A percentile compares a stretch with the other conserved stretches of the same genome.
Evolutionary conservation across 2,329 filamentous ascomycete genomes (phyloP).

Genomic region (Trichoderma arundinaceum): DNA sequence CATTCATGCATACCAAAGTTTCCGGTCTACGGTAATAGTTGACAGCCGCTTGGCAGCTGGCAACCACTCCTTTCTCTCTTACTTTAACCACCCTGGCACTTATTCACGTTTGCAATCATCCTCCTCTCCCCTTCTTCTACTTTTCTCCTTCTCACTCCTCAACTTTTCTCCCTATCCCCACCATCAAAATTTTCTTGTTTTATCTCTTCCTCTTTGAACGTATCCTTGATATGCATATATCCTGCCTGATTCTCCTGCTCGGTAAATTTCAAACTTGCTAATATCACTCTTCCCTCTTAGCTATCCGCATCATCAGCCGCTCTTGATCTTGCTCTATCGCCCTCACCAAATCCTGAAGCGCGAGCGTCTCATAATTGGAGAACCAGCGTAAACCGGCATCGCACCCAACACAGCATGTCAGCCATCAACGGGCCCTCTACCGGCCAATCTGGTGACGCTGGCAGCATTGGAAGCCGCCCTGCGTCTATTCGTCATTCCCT

Average conservation of each 20-base stretch:
- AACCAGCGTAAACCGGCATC: conserved; percentile 67
- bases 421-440: conserved; percentile 51
- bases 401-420: conserved; percentile 66
- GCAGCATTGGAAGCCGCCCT: conserved; percentile 56
- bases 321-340: conserved; percentile 76
- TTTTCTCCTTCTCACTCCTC: neutral
- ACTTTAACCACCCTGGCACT: neutral
- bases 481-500: conserved; percentile 62
- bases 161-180: neutral
- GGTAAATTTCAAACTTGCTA: conserved; percentile 6
- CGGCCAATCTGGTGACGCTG: conserved; percentile 53
- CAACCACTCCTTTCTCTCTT: neutral
- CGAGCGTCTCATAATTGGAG: conserved; percentile 60
- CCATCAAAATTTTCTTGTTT: neutral
- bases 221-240: neutral
- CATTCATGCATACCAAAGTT: neutral
- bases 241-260: neutral
- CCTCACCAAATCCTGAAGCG: conserved; percentile 66
- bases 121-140: neutral
- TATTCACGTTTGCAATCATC: neutral
- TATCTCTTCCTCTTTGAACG: neutral
- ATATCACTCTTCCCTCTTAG: conserved; percentile 48
- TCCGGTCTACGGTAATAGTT: neutral
- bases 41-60: conserved; percentile 6
- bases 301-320: conserved; percentile 81